A percentile compares a stretch with the other conserved stretches of the same genome.
These are phyloP conservation scores for Monoraphidium neglectum DNA, from an alignment of 139 green algal genomes.

Conservation along the genomic window DNA sequence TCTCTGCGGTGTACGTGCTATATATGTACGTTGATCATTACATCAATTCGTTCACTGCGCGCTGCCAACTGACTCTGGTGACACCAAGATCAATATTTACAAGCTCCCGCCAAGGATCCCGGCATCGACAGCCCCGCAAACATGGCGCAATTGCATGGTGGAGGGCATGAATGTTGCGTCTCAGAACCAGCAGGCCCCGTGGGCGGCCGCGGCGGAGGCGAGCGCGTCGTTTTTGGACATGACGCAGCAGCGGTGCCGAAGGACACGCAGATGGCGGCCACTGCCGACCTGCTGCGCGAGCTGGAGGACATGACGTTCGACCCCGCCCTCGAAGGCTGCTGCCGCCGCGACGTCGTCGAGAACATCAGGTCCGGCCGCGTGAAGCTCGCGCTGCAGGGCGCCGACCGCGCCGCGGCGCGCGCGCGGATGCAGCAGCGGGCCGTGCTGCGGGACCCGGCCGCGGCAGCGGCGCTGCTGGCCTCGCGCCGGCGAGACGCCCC, in stretches of 20 bases:
- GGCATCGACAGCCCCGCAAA: not conserved
- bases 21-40: too few relatives aligned
- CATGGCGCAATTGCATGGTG: not conserved
- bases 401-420: conserved; percentile 5
- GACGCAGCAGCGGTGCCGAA: not conserved
- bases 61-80: too few relatives aligned
- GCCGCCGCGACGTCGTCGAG: conserved; percentile 19
- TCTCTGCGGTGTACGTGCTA: too few relatives aligned
- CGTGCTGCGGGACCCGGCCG: not conserved
- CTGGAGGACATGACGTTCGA: conserved; percentile 15
- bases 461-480: not conserved
- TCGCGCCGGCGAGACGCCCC: not conserved
- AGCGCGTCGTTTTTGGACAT: not conserved
- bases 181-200: not conserved
- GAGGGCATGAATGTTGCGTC: not conserved
- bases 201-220: not conserved
- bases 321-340: conserved; percentile 15
- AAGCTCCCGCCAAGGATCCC: not conserved
- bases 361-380: conserved; percentile 4
- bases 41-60: too few relatives aligned
- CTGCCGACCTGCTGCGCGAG: conserved; percentile 3
- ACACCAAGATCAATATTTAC: too few relatives aligned
- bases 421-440: not conserved
- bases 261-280: not conserved
- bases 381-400: conserved; percentile 5